Base-by-base conservation (phyloP, 441 rosid genomes). In the Bruguiera hainesii region DNA sequence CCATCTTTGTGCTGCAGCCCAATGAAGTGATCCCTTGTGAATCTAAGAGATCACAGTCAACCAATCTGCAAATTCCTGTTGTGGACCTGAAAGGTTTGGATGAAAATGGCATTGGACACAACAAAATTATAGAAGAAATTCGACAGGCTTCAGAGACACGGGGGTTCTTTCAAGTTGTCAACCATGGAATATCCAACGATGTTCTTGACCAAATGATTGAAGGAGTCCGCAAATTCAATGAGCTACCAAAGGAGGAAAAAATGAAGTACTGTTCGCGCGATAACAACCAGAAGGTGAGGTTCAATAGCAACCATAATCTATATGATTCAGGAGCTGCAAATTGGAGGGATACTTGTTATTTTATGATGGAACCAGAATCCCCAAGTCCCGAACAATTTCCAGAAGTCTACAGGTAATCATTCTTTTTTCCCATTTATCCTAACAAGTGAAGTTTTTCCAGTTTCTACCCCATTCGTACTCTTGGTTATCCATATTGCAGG, bases 271-370 rank as follows among this genome's bases (percentile, higher is more conserved):
- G 59, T 13, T 59, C 48, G 0, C 35, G 71, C 0, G 71, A 67
- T 5, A 28, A n/a, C 23, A 6, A 7, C 39, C 48, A 49, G 28
- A 67, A 67, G 30, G 64, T 67, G 30, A 59, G 31, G 57, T 67
- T 28, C 57, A 48, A 48, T 59, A 48, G 64, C 26, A 67, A 67
- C 20, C 48, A 46, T 28, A 33, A 46, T 57, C 42, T 48, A 3
- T 29, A 67, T 7, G 57, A 37, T 18, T n/a, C 64, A 7, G 59
- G 53, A 48, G 29, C 51, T 67, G 64, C 61, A 19, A 48, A 67
- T 31, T 67, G 64, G 71, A 67, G 64, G 49, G 64, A 67, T 21
- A 48, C 64, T 57, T 29, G n/a, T 37, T 15, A 6, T 18, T 58
- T 61, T 49, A 18, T 8, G 35, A 67, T 67, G 64, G 56, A 49